Evolutionary conservation across 2,329 filamentous ascomycete genomes (phyloP), one percentile per base, ranked within the genome.

Genomic region (Fusarium sp.): DNA sequence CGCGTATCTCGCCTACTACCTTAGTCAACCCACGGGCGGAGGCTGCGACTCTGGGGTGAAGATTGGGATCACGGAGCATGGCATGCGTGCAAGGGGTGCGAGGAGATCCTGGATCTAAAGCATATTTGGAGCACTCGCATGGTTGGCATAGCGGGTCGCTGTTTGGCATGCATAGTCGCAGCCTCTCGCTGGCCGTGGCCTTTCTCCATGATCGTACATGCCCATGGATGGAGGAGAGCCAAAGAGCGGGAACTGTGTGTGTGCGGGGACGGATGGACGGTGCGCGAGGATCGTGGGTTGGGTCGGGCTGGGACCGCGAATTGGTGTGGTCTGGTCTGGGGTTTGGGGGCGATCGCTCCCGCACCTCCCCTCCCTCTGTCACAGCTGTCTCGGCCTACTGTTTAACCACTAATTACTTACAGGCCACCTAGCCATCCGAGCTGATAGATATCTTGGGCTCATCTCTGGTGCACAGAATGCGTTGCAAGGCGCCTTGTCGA

Each of bases 271-370:
- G 18, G 66, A 34, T 43, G 52, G 60, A 55, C 33, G 49, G 52
- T 50, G 61, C 58, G 49, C 38, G 61, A 61, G 45, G 60, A 62
- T 65, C 58, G 61, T 70, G 61, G 45, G 40, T 58, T 57, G 52
- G 51, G 48, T 59, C 53, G 52, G 51, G 48, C 58, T 55, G 53
- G 54, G 44, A 53, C 56, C 49, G 20, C 42, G 59, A 63, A 58
- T 63, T 74, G 74, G 74, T 72, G 70, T 71, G 53, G 68, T 75
- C 72, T 69, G 72, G 74, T 75, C 72, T 69, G 72, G 74, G 73
- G 73, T 74, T 70, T 72, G 66, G 73, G 73, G 73, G 69, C 74
- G 75, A 77, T 77, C 76, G 74, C 61, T 77, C 76, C 76, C 76
- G 75, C 75, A 77, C 75, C 75, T 76, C 74, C 73, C 62, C 69